phyloP scores from a whole-genome alignment of 2,329 filamentous ascomycete genomes.

The Penicillium olsonii region DNA sequence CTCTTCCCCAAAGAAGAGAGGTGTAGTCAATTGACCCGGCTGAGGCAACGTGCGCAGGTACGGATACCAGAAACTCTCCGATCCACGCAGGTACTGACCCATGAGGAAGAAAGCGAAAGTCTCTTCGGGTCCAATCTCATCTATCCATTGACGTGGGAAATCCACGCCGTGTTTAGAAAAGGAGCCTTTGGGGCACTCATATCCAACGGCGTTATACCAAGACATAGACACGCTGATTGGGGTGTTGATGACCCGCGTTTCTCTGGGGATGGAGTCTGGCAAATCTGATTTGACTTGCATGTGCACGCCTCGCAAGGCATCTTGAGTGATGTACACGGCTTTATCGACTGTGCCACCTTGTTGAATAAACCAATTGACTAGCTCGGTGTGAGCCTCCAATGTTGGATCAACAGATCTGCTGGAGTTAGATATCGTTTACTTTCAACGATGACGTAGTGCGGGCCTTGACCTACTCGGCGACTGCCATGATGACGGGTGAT shows the following conservation, averaged over 20 bases:
- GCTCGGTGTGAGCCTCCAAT: slow-evolving; percentile 28
- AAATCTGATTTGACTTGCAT: slow-evolving; percentile 35
- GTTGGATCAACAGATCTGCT: slow-evolving; percentile 15
- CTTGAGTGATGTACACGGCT: slow-evolving; percentile 35
- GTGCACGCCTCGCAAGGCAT: slow-evolving; percentile 38
- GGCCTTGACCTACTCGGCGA: slow-evolving; percentile 2
- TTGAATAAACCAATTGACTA: slow-evolving; percentile 35
- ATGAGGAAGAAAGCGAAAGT: slow-evolving; percentile 69
- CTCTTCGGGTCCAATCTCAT: slow-evolving; percentile 57
- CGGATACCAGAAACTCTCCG: slow-evolving; percentile 65
- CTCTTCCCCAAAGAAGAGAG: slow-evolving; percentile 64
- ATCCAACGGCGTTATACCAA: slow-evolving; percentile 38
- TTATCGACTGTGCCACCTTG: slow-evolving; percentile 37
- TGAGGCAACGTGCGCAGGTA: slow-evolving; percentile 69
- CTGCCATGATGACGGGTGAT: background rate
- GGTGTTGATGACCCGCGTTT: slow-evolving; percentile 39
- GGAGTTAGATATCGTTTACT: slow-evolving; percentile 11
- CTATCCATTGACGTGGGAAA: slow-evolving; percentile 56
- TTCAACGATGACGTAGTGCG: slow-evolving; percentile 4
- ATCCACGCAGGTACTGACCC: slow-evolving; percentile 63
- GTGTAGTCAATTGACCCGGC: slow-evolving; percentile 61
- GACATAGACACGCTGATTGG: slow-evolving; percentile 39
- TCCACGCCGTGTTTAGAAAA: slow-evolving; percentile 36
- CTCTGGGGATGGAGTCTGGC: slow-evolving; percentile 24
- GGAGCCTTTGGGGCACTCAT: slow-evolving; percentile 12